These are phyloP conservation scores for Hippophae gyantsensis DNA, from an alignment of 306 rosid species.

Conservation along the genomic window DNA sequence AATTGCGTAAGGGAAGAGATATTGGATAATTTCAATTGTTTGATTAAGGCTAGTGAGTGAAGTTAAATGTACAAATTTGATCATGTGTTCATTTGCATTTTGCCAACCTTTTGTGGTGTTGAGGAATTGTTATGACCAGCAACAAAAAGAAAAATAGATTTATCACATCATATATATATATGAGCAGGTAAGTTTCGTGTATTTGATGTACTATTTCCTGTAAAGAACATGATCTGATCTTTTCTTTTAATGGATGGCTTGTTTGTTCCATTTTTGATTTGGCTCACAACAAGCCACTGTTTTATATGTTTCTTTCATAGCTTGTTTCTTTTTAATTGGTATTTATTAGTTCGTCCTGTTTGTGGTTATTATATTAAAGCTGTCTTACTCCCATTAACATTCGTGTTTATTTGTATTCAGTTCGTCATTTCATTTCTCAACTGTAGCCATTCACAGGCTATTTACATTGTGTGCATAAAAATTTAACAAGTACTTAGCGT, in stretches of 20 bases:
- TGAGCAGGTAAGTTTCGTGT: neutral
- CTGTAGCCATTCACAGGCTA: too few species aligned
- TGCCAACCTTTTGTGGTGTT: constrained; percentile 29
- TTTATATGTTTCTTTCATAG: too few species aligned
- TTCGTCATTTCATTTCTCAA: too few species aligned
- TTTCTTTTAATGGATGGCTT: neutral
- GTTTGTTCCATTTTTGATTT: neutral
- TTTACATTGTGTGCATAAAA: too few species aligned
- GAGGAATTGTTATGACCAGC: constrained; percentile 8
- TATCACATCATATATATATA: neutral
- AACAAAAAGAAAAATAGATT: neutral
- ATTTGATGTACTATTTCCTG: neutral
- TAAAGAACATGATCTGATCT: neutral
- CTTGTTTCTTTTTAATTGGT: too few species aligned
- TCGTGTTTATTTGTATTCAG: too few species aligned
- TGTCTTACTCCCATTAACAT: too few species aligned
- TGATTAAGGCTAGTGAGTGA: constrained; percentile 19
- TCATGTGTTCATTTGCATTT: constrained; percentile 21
- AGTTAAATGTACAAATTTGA: constrained; percentile 39
- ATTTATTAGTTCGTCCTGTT: too few species aligned
- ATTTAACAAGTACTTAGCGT: too few species aligned
- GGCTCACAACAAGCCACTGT: too few species aligned
- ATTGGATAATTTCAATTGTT: constrained; percentile 23
- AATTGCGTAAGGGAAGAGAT: constrained; percentile 37
- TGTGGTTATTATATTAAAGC: too few species aligned